These are phyloP conservation scores for Hypomontagnella monticulosa DNA, from an alignment of 495 filamentous ascomycete species.

Conservation along the genomic window DNA sequence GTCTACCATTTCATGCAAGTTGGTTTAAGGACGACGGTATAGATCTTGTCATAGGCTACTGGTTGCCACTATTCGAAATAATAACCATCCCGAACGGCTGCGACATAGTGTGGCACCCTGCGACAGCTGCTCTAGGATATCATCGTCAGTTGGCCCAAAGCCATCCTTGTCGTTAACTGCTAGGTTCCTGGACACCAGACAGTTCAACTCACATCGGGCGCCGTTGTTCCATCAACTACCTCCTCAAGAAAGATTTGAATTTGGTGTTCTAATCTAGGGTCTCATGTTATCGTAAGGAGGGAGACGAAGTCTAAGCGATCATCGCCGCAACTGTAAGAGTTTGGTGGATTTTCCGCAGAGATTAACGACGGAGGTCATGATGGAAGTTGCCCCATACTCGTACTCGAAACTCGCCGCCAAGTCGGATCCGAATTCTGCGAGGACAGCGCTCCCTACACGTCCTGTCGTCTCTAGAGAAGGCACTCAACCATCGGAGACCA, in stretches of 20 bases:
- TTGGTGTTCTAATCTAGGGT: constrained; percentile 7
- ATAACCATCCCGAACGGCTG: constrained; percentile 21
- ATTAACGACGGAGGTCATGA: constrained; percentile 27
- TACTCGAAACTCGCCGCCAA: constrained; percentile 33
- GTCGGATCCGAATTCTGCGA: constrained; percentile 35
- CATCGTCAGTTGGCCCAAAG: constrained; percentile 17
- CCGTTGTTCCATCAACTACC: constrained; percentile 13
- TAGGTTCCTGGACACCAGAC: constrained; percentile 22
- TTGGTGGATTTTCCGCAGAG: constrained; percentile 10
- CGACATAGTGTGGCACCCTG: constrained; percentile 24
- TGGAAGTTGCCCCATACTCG: constrained; percentile 41
- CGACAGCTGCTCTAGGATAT: constrained; percentile 6
- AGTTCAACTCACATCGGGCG: constrained; percentile 12
- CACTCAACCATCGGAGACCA: constrained; percentile 39
- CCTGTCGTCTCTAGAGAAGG: constrained; percentile 42
- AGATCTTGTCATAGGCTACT: constrained; percentile 23
- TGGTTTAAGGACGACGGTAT: constrained; percentile 1
- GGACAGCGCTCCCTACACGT: constrained; percentile 46
- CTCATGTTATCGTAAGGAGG: constrained; percentile 26
- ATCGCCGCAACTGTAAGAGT: constrained; percentile 13
- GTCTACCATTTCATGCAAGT: constrained; percentile 10
- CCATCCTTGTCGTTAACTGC: constrained; percentile 12
- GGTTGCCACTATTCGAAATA: constrained; percentile 23
- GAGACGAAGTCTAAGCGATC: constrained; percentile 16
- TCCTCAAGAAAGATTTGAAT: background rate